Conservation (phyloP, 306 rosid species). For the Bauhinia variegata region DNA sequence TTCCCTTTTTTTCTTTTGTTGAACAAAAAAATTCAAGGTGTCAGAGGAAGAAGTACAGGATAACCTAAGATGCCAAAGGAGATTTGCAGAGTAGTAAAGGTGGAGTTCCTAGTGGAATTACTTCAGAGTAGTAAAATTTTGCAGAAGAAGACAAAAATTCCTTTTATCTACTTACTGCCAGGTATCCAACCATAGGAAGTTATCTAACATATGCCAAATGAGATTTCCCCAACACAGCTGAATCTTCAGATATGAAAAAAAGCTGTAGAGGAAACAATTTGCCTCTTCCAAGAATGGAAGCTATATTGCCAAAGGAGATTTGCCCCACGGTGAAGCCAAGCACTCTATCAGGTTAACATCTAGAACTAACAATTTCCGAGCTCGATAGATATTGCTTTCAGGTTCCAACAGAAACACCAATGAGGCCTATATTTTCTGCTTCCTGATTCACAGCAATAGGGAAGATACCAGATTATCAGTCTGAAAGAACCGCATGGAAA, state of each 20-base stretch:
- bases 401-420: constrained; percentile 42
- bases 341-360: constrained; percentile 28
- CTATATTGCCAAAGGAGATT: constrained; percentile 84
- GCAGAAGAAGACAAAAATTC: constrained; percentile 29
- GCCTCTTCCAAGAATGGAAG: constrained; percentile 41
- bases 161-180: constrained; percentile 30
- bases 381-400: constrained; percentile 31
- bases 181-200: constrained; percentile 44
- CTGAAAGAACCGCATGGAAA: constrained; percentile 29
- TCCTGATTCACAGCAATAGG: constrained; percentile 46
- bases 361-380: constrained; percentile 38
- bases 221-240: constrained; percentile 71
- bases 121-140: constrained; percentile 31
- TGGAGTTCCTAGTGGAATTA: constrained; percentile 37
- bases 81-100: constrained; percentile 47
- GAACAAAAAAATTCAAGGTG: constrained; percentile 26
- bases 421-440: constrained; percentile 38
- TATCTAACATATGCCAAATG: constrained; percentile 72
- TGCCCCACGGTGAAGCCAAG: constrained; percentile 59
- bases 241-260: constrained; percentile 42
- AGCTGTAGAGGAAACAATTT: constrained; percentile 32
- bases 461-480: constrained; percentile 25
- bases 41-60: constrained; percentile 31
- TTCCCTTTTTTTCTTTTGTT: constrained; percentile 13
- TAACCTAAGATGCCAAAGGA: constrained; percentile 50